Evolutionary conservation across 1,284 basidiomycete species (phyloP).

Genomic region (Cronartium ribicola): DNA sequence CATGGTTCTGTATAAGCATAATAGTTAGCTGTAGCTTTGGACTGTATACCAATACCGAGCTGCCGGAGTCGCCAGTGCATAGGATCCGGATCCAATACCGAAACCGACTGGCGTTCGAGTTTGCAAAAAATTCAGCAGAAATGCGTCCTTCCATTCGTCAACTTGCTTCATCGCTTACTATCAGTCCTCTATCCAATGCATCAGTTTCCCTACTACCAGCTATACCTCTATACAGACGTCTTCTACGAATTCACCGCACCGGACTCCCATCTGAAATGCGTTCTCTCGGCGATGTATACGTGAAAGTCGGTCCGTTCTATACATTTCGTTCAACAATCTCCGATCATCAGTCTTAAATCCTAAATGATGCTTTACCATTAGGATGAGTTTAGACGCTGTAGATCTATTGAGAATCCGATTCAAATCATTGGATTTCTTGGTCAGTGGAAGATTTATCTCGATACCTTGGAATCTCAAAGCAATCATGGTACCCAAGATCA

Average conservation of each 20-base stretch:
- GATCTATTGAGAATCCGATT: conserved; percentile 48
- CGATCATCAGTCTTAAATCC: background rate
- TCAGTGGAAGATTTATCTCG: conserved; percentile 52
- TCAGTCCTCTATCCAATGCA: conserved; percentile 35
- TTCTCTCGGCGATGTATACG: conserved; percentile 50
- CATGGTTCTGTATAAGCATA: too few species aligned
- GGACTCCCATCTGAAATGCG: conserved; percentile 49
- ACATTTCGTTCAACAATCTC: background rate
- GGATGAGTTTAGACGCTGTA: conserved; percentile 40
- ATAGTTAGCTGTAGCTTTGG: too few species aligned
- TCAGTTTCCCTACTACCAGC: conserved; percentile 48
- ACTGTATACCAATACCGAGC: too few species aligned
- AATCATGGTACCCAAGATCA: conserved; percentile 5
- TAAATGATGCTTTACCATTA: background rate
- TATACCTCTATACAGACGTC: conserved; percentile 48
- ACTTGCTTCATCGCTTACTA: conserved; percentile 18
- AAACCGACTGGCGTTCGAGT: too few species aligned
- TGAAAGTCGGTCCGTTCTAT: conserved; percentile 46
- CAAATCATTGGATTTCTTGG: conserved; percentile 51
- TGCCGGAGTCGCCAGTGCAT: too few species aligned
- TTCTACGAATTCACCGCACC: conserved; percentile 48
- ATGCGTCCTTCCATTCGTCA: background rate
- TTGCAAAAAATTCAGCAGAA: background rate
- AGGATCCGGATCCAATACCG: too few species aligned
- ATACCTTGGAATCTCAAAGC: conserved; percentile 46